These are phyloP conservation scores for Collybia mongolica DNA, from an alignment of 768 basidiomycete species.

Conservation along the genomic window DNA sequence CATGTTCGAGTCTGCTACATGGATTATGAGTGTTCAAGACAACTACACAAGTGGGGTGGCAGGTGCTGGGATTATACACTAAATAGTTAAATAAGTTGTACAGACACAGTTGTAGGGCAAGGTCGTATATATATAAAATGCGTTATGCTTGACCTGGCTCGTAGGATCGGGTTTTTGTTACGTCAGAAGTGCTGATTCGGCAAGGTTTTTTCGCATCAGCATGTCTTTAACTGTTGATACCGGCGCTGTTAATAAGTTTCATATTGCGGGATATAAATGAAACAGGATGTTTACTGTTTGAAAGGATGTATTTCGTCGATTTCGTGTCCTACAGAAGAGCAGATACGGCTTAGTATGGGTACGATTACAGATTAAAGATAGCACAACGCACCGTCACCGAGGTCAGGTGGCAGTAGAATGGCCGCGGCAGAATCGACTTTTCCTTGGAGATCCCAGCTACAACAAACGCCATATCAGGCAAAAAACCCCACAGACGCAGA, in stretches of 20 bases:
- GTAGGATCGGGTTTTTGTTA: conserved; percentile 3
- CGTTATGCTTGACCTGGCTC: too few relatives aligned
- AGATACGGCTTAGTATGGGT: conserved; percentile 1
- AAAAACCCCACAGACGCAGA: not conserved
- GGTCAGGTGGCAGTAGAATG: conserved; percentile 68
- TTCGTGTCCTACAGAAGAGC: conserved; percentile 45
- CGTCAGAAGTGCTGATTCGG: conserved; percentile 35
- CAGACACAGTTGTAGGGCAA: not conserved
- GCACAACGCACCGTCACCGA: conserved; percentile 55
- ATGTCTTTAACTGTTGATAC: conserved; percentile 44
- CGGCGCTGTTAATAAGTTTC: conserved; percentile 2
- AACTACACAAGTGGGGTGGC: too few relatives aligned
- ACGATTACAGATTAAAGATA: not conserved
- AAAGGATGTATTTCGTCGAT: conserved; percentile 53
- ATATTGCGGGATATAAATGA: not conserved
- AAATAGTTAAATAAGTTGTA: not conserved
- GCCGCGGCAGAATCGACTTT: conserved; percentile 39
- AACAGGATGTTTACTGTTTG: conserved; percentile 27
- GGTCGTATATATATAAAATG: too few relatives aligned
- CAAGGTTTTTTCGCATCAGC: conserved; percentile 43
- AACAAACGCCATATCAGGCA: not conserved
- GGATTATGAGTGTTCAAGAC: too few relatives aligned
- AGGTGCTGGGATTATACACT: not conserved
- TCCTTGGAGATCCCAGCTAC: conserved; percentile 42
- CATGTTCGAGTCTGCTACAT: too few relatives aligned